Conservation (phyloP, 257 asterid species). For the Leptodermis oblonga region DNA sequence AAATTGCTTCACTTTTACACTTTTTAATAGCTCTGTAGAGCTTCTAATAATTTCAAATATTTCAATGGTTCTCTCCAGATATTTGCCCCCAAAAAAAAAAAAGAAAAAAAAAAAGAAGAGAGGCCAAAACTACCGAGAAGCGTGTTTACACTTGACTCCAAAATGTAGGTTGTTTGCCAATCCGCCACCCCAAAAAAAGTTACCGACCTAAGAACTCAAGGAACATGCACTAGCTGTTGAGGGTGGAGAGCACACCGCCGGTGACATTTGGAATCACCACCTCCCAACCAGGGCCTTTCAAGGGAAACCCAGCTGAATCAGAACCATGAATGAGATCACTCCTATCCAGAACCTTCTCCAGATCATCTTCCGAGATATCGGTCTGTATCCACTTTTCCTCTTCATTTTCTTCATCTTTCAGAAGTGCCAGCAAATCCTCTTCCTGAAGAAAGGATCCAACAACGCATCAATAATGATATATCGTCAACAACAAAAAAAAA, state of each 20-base stretch:
- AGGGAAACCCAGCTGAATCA: constrained; percentile 36
- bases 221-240: constrained; percentile 47
- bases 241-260: constrained; percentile 85
- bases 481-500: neutral
- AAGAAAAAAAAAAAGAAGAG: too few relatives aligned
- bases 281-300: constrained; percentile 99
- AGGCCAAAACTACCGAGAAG: constrained; percentile 1
- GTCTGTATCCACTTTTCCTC: constrained; percentile 85
- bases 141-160: neutral
- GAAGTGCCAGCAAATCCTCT: constrained; percentile 78
- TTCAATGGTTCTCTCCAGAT: constrained; percentile 8
- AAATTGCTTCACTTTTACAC: neutral
- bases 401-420: constrained; percentile 57
- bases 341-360: constrained; percentile 74
- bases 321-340: constrained; percentile 50
- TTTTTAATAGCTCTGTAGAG: neutral
- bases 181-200: constrained; percentile 12
- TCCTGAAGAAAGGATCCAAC: constrained; percentile 35
- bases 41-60: neutral
- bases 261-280: constrained; percentile 71
- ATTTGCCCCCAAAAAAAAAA: too few relatives aligned
- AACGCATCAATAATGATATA: neutral
- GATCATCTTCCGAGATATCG: constrained; percentile 70
- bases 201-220: constrained; percentile 7
- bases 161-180: neutral